These are phyloP conservation scores for Tolypocladium endophyticum DNA, from an alignment of 2,329 filamentous ascomycete genomes.

Conservation along the genomic window DNA sequence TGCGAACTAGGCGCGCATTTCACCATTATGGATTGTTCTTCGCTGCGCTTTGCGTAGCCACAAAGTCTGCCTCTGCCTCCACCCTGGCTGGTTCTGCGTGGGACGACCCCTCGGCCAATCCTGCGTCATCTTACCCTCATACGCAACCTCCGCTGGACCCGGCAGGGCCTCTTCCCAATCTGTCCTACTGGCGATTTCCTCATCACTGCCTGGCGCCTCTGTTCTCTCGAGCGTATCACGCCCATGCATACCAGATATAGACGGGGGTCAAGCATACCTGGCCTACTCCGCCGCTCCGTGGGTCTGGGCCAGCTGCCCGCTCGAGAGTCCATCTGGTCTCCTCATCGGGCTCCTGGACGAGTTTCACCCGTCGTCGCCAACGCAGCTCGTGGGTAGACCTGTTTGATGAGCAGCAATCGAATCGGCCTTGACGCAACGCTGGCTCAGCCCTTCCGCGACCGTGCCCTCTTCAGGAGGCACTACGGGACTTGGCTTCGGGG, in stretches of 20 bases:
- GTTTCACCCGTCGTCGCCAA: slow-evolving; percentile 1
- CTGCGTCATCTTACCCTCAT: not conserved
- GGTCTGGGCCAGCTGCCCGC: not conserved
- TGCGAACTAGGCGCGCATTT: not conserved
- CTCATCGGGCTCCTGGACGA: not conserved
- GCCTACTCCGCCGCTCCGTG: slow-evolving; percentile 1
- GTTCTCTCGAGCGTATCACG: not conserved
- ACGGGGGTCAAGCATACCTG: not conserved
- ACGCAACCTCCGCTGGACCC: not conserved
- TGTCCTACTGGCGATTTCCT: not conserved
- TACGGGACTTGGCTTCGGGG: slow-evolving; percentile 1
- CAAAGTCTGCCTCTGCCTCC: not conserved
- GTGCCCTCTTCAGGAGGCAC: slow-evolving; percentile 1
- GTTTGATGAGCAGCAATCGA: slow-evolving; percentile 1
- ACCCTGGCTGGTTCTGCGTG: not conserved
- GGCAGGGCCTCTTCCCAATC: not conserved
- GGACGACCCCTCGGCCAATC: not conserved
- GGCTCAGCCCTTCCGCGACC: not conserved
- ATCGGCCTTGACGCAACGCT: not conserved
- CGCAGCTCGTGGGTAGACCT: not conserved
- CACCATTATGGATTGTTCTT: not conserved
- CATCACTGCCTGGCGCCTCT: not conserved
- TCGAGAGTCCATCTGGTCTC: not conserved
- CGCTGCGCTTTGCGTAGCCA: not conserved
- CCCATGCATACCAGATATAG: not conserved